Percentiles rank a stretch among this genome's conserved stretches.
Conservation (phyloP, 192 early-diverging fungal genomes). For the Phlyctochytrium bullatum region DNA sequence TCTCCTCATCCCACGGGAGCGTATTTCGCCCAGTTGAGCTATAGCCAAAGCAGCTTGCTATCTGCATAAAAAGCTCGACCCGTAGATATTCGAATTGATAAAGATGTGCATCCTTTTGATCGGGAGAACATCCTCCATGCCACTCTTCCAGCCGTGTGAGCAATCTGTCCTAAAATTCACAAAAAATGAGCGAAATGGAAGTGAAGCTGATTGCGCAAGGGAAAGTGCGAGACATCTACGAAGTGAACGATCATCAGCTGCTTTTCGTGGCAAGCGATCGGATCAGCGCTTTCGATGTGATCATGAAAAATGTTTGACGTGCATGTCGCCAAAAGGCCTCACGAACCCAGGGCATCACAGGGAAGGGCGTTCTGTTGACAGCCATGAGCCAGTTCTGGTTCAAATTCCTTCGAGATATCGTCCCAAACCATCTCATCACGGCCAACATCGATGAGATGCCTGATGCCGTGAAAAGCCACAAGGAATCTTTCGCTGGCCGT, state of each 20-base stretch:
- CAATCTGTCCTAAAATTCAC: too few species aligned
- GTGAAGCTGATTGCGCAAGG: conserved; percentile 91
- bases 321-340: conserved; percentile 2
- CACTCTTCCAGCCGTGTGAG: too few species aligned
- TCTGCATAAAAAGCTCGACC: too few species aligned
- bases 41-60: too few species aligned
- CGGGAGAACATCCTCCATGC: too few species aligned
- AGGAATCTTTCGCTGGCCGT: conserved; percentile 81
- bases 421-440: conserved; percentile 97
- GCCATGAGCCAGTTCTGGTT: conserved; percentile 98
- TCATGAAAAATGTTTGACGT: conserved; percentile 88
- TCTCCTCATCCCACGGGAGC: too few species aligned
- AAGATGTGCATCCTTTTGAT: too few species aligned
- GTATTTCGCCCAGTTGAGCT: too few species aligned
- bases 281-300: conserved; percentile 97
- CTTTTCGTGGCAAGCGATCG: conserved; percentile 98
- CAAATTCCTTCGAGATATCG: conserved; percentile 75
- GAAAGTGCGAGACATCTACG: conserved; percentile 95
- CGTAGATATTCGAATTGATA: too few species aligned
- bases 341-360: conserved; percentile 79
- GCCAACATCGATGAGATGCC: conserved; percentile 93
- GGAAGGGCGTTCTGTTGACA: conserved; percentile 97
- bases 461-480: conserved; percentile 79
- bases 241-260: conserved; percentile 78
- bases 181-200: too few species aligned